Conservation (phyloP, 345 rosid species). For the Gossypium australe region DNA sequence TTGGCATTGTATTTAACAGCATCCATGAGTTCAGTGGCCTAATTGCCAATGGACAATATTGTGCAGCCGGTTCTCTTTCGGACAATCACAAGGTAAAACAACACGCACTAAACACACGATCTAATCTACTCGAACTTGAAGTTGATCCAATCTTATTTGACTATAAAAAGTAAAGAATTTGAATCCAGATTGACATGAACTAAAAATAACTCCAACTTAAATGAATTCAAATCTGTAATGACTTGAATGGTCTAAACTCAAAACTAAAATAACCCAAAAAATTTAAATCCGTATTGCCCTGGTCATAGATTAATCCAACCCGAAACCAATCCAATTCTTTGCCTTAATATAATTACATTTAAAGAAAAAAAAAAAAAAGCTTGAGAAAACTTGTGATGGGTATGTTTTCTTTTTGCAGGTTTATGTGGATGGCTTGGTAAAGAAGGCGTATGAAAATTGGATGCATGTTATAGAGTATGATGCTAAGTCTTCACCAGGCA, state of each 20-base stretch:
- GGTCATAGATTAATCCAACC: no score
- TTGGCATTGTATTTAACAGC: constrained; percentile 79
- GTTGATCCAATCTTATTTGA: background rate
- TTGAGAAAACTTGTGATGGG: constrained; percentile 1
- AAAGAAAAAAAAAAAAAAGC: background rate
- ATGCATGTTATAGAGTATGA: constrained; percentile 82
- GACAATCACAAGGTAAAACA: constrained; percentile 72
- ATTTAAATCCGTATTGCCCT: no score
- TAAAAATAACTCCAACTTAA: no score
- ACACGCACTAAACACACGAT: background rate
- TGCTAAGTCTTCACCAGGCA: constrained; percentile 60
- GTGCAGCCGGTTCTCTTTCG: constrained; percentile 68
- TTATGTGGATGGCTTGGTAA: constrained; percentile 76
- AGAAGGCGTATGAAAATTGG: constrained; percentile 98
- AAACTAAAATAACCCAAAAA: no score
- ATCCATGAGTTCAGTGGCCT: constrained; percentile 74
- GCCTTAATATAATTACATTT: no score
- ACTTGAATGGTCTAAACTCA: no score
- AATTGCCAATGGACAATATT: constrained; percentile 63
- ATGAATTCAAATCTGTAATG: no score
- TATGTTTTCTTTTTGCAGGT: constrained; percentile 38
- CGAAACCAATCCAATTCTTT: no score
- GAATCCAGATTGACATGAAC: no score
- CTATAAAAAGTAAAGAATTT: no score
- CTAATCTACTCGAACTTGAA: background rate